These are phyloP conservation scores for Aspergillus baeticus DNA, from an alignment of 495 filamentous ascomycete genomes.

Conservation along the genomic window DNA sequence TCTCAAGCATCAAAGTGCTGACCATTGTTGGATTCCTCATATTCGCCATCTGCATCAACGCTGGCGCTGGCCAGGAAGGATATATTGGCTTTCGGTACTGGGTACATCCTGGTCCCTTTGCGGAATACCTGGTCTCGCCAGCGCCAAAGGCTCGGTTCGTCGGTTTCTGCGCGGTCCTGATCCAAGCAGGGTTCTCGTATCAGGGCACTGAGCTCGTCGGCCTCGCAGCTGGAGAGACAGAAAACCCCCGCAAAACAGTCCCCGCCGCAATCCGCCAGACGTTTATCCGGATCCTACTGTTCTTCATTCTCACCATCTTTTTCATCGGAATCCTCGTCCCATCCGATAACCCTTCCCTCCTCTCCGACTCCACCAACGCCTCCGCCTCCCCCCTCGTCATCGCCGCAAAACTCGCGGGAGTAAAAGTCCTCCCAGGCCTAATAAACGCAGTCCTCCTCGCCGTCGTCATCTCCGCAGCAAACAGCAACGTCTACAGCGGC, in stretches of 20 bases:
- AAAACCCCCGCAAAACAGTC: conserved; percentile 67
- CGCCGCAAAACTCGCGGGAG: conserved; percentile 33
- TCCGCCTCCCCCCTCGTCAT: conserved; percentile 56
- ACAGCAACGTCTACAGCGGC: conserved; percentile 49
- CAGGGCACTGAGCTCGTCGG: conserved; percentile 72
- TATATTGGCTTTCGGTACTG: conserved; percentile 67
- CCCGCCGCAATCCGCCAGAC: conserved; percentile 72
- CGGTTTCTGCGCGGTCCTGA: conserved; percentile 49
- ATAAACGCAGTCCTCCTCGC: conserved; percentile 50
- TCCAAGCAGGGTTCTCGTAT: conserved; percentile 67
- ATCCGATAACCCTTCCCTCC: conserved; percentile 34
- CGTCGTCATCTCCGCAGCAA: conserved; percentile 41
- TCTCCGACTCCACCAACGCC: conserved; percentile 16
- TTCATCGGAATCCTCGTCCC: conserved; percentile 72
- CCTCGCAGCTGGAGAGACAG: conserved; percentile 72
- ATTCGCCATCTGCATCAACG: conserved; percentile 65
- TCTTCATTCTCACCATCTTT: conserved; percentile 71
- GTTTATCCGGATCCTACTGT: conserved; percentile 73
- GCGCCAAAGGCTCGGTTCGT: conserved; percentile 56
- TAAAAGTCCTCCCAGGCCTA: conserved; percentile 46
- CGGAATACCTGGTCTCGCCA: conserved; percentile 55
- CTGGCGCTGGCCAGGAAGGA: conserved; percentile 57
- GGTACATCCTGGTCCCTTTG: conserved; percentile 67
- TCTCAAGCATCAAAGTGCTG: conserved; percentile 64
- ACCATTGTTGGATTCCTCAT: conserved; percentile 65